Percentiles rank a stretch among this genome's conserved stretches.
phyloP scores from a whole-genome alignment of 106 monocot species.

The Agapanthus africanus region DNA sequence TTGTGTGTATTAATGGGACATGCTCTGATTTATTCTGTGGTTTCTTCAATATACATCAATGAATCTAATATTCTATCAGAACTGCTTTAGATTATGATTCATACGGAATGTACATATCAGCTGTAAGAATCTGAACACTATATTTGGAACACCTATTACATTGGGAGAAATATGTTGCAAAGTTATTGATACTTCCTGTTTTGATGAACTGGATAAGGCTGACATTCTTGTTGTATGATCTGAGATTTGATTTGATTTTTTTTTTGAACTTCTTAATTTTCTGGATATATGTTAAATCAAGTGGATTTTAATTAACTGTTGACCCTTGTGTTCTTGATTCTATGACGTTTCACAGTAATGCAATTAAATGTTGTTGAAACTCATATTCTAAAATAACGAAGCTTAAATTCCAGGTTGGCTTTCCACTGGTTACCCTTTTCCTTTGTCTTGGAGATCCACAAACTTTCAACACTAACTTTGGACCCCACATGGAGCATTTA shows the following conservation, averaged over 20 bases:
- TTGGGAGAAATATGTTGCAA: neutral
- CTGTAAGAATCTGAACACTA: neutral
- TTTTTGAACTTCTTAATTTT: neutral
- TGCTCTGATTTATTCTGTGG: neutral
- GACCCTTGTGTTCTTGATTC: no score
- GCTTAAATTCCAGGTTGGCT: conserved; percentile 59
- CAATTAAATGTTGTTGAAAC: neutral
- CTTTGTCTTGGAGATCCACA: conserved; percentile 97
- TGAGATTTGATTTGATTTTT: no score
- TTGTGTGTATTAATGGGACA: neutral
- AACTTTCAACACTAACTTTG: conserved; percentile 75
- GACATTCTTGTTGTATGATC: no score
- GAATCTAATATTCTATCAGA: neutral
- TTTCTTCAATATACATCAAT: neutral
- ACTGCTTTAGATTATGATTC: neutral
- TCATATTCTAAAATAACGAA: neutral
- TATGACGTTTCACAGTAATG: neutral
- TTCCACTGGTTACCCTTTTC: conserved; percentile 86
- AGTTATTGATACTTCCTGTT: no score
- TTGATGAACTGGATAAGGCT: no score
- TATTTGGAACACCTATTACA: neutral
- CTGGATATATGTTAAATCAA: neutral
- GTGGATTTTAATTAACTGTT: neutral
- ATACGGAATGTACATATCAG: neutral
- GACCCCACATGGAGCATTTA: conserved; percentile 74